Base-by-base conservation (phyloP, 768 basidiomycete species). In the Lanmaoa rubissima region DNA sequence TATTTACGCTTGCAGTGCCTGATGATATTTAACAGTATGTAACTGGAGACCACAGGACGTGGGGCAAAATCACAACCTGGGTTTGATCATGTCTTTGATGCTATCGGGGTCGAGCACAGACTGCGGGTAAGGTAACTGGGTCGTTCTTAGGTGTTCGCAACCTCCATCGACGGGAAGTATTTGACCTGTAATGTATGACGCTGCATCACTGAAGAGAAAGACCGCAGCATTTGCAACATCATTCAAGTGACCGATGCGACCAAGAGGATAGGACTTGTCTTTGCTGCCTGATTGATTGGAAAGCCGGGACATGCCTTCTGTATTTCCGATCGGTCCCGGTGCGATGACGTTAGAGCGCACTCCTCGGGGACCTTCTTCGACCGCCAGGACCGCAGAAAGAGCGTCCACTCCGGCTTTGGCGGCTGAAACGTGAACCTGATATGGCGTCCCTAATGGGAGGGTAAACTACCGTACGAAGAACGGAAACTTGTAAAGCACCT, bases 321-420 rank as follows among this genome's bases (percentile, higher is more conserved):
- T 97, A 11, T 78, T 84, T 66, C 64, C 81, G 55, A 96, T 95
- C 7, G 90, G 86, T 4, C 94, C 90, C 5, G 92, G 92, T 4
- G 91, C 81, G 62, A 94, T 85, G 46, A 90, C 84, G 64, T 93
- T 97, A 17, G 92, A 91, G 45, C 95, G 86, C 19, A 98, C 85
- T n/a, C 96, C 96, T 63, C 85, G 82, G 5, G 95, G 96, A 1
- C 95, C 96, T 74, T 96, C 94, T 74, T 98, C 95, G 13, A 96
- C 83, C 2, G 95, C 94, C 28, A 98, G 74, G 3, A 92, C 94
- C 2, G 81, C 79, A 53, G 90, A 92, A 6, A 94, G 77, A 0
- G 94, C 93, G 68, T 99, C 95, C 36, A 98, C 84, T 17, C 82
- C 96, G 0, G 96, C 94, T 72, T 98, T 99, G 24, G 95, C 95